phyloP scores from a whole-genome alignment of 2,329 filamentous ascomycete genomes.

The Exophiala bonariae region DNA sequence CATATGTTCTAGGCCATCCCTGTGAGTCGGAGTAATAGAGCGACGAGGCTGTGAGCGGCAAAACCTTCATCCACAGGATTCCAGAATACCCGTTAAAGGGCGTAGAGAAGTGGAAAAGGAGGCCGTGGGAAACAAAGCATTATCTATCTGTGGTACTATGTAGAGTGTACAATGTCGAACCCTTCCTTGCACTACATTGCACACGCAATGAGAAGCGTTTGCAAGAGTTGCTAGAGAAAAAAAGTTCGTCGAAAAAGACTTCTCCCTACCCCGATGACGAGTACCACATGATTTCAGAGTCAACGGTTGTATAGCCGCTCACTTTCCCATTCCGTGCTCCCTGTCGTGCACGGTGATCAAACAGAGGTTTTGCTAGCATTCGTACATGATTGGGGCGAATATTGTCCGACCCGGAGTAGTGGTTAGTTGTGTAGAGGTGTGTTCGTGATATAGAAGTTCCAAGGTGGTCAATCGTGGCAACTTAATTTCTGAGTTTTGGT shows the following conservation, averaged over 20 bases:
- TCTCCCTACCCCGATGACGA: too few relatives aligned
- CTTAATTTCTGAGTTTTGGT: not conserved
- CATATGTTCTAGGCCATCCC: too few relatives aligned
- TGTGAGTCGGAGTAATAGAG: too few relatives aligned
- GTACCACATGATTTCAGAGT: too few relatives aligned
- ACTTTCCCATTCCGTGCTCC: too few relatives aligned
- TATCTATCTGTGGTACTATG: slow-evolving; percentile 1
- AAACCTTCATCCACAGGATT: too few relatives aligned
- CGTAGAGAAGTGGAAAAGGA: too few relatives aligned
- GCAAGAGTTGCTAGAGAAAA: too few relatives aligned
- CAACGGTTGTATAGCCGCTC: too few relatives aligned
- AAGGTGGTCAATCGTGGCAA: not conserved
- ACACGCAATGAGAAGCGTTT: not conserved
- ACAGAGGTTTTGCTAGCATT: not conserved
- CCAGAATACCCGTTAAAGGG: too few relatives aligned
- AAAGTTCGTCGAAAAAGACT: too few relatives aligned
- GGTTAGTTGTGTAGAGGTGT: not conserved
- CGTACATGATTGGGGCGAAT: slow-evolving; percentile 2
- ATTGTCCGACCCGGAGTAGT: not conserved
- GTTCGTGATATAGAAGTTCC: not conserved
- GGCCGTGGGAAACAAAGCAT: slow-evolving; percentile 1
- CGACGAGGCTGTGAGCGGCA: too few relatives aligned
- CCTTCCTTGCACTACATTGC: not conserved
- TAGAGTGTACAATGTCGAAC: not conserved
- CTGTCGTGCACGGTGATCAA: not conserved